Base-by-base conservation (phyloP, 2,329 filamentous ascomycete species). In the Graphiopsis chlorocephala region DNA sequence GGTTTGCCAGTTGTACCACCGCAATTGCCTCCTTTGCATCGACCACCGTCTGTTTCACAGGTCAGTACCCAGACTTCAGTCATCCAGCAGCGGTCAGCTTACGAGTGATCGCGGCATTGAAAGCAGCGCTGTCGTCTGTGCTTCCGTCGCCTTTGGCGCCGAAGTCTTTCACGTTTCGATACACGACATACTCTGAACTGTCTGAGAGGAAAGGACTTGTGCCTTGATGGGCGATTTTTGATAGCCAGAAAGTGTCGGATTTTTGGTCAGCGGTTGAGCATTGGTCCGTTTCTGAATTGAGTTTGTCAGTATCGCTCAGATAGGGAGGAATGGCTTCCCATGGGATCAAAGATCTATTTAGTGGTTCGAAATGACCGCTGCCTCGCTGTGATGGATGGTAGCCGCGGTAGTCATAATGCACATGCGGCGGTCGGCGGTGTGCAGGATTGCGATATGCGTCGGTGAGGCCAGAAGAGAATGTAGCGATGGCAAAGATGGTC, bases 71-170 rank as follows among this genome's bases (percentile, higher is more conserved):
- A 12, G 4, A 17, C 6, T 15, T 8, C 20, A 17, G 2, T 20
- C 1, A 26, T 31, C 3, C 5, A 4, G 17, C 31, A 35, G 17
- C 14, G 29, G 28, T 14, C 29, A 26, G 14, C 48, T 10, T 62
- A 62, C 60, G 5, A 17, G 86, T 83, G 71, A 97, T 90, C 67
- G 92, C 92, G 52, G 81, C 78, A 80, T 97, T 97, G 84, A 98
- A 96, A 63, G 93, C 92, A 1, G 79, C 88, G 0, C 93, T 97
- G 75, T 97, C 94, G 74, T 97, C 94, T n/a, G 90, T 90, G 1
- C 80, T 77, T 14, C 88, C 87, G 71, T 89, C 86, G 68, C 86
- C 86, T 78, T 71, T 72, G 35, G 76, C 76, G 55, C 74, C 78
- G 58, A 73, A 80, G 65, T 77, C 76, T 67, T 77, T 79, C 35